Evolutionary conservation across 2,329 filamentous ascomycete genomes (phyloP).

Genomic region (Leptographium galeiforme): DNA sequence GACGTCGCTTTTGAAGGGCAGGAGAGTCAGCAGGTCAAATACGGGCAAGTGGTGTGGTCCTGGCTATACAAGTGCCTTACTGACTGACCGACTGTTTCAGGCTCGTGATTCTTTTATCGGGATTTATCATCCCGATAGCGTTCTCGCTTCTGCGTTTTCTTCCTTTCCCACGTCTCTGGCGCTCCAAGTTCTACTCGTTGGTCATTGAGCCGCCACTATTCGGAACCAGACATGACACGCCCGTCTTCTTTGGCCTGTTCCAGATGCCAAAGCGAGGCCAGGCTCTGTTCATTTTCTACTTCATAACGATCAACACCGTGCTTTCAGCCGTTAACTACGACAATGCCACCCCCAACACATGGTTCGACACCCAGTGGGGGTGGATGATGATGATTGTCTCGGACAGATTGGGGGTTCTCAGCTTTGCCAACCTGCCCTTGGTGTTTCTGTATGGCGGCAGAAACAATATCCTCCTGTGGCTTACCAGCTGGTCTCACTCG

Average conservation of each 20-base stretch:
- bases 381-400: slow-evolving; percentile 1
- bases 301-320: slow-evolving; percentile 10
- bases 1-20: background rate
- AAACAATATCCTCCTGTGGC: slow-evolving; percentile 33
- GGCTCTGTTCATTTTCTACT: slow-evolving; percentile 7
- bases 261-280: slow-evolving; percentile 14
- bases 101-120: too few relatives aligned
- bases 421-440: slow-evolving; percentile 13
- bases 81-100: too few relatives aligned
- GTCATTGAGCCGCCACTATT: background rate
- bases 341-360: background rate
- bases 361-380: background rate
- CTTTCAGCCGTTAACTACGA: slow-evolving; percentile 2
- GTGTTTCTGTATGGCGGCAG: slow-evolving; percentile 29
- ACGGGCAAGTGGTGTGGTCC: background rate
- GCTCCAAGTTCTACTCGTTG: too few relatives aligned
- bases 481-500: slow-evolving; percentile 34
- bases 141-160: too few relatives aligned
- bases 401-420: slow-evolving; percentile 5
- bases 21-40: background rate
- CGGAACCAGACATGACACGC: background rate
- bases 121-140: too few relatives aligned
- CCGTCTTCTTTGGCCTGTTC: background rate
- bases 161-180: too few relatives aligned
- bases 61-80: too few relatives aligned